Percentiles rank a stretch among this genome's conserved stretches.
Evolutionary conservation across 1,139 yeast species (phyloP).

Genomic region (Geotrichum cucujoidarum): DNA sequence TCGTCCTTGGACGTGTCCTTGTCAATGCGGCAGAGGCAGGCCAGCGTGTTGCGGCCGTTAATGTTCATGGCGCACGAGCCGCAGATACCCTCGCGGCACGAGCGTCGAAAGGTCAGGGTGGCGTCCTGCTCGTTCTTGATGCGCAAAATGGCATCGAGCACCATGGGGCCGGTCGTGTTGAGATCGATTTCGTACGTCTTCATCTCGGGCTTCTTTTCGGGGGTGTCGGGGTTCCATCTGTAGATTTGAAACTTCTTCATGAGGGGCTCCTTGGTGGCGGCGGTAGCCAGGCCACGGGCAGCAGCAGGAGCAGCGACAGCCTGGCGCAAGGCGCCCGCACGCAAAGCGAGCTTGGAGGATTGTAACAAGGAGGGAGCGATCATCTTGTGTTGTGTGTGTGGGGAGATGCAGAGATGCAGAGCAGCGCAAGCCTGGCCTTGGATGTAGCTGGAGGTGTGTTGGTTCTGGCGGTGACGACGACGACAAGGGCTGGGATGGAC

Average conservation of each 20-base stretch:
- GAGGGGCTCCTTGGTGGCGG: constrained; percentile 40
- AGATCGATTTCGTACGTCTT: constrained; percentile 80
- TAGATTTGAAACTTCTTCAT: constrained; percentile 84
- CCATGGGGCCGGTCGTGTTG: constrained; percentile 96
- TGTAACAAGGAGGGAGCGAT: constrained; percentile 8
- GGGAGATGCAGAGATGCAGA: no score
- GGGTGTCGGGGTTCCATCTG: constrained; percentile 98
- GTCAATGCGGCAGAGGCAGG: constrained; percentile 93
- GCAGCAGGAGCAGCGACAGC: background rate
- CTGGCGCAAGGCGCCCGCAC: background rate
- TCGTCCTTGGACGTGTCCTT: constrained; percentile 65
- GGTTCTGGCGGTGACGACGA: no score
- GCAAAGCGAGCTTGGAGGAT: constrained; percentile 2
- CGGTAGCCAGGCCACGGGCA: constrained; percentile 24
- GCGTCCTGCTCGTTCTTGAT: constrained; percentile 96
- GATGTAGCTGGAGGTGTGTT: no score
- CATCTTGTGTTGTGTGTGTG: no score
- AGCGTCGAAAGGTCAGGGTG: constrained; percentile 92
- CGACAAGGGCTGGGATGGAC: constrained; percentile 1
- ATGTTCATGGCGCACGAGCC: constrained; percentile 99
- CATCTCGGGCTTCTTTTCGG: constrained; percentile 86
- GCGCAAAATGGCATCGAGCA: constrained; percentile 87
- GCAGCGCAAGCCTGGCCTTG: no score
- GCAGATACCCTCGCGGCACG: constrained; percentile 99
- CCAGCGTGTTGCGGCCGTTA: constrained; percentile 94